phyloP scores from a whole-genome alignment of 108 stramenopile genomes.

The Asterionellopsis glacialis region DNA sequence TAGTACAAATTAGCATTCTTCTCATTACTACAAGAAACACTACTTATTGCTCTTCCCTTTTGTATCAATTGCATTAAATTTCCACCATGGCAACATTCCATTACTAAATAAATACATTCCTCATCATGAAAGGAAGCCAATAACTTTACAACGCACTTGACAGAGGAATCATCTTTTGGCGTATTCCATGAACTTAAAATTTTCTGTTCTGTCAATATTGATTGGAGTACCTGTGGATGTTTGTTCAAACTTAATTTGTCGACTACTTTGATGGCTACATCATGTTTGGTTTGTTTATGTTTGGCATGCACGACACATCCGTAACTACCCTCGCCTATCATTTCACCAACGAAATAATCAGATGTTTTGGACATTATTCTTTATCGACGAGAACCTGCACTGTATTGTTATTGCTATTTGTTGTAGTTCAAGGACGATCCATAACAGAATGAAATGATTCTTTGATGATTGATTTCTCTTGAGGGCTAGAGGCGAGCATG shows the following conservation, averaged over 20 bases:
- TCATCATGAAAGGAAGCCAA: conserved; percentile 36
- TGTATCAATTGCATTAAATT: conserved; percentile 10
- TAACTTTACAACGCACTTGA: conserved; percentile 13
- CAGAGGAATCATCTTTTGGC: too few species aligned
- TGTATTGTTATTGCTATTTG: too few species aligned
- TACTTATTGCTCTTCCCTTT: neutral
- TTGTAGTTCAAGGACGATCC: too few species aligned
- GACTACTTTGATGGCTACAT: conserved; percentile 31
- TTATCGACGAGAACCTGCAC: too few species aligned
- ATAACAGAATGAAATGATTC: too few species aligned
- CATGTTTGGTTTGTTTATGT: conserved; percentile 24
- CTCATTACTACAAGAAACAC: conserved; percentile 1
- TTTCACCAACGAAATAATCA: conserved; percentile 23
- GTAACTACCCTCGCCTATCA: conserved; percentile 60
- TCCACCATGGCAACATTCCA: conserved; percentile 21
- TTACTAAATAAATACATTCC: conserved; percentile 25
- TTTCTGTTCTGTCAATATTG: conserved; percentile 14
- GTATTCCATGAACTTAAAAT: conserved; percentile 6
- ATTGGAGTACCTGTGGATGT: conserved; percentile 1
- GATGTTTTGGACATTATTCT: too few species aligned
- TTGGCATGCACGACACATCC: conserved; percentile 40
- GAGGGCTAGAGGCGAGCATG: too few species aligned
- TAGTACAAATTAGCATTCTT: neutral
- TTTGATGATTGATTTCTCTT: too few species aligned
- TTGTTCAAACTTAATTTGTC: conserved; percentile 17